Evolutionary conservation across 495 filamentous ascomycete genomes (phyloP).

Genomic region (Aspergillus cavernicola): DNA sequence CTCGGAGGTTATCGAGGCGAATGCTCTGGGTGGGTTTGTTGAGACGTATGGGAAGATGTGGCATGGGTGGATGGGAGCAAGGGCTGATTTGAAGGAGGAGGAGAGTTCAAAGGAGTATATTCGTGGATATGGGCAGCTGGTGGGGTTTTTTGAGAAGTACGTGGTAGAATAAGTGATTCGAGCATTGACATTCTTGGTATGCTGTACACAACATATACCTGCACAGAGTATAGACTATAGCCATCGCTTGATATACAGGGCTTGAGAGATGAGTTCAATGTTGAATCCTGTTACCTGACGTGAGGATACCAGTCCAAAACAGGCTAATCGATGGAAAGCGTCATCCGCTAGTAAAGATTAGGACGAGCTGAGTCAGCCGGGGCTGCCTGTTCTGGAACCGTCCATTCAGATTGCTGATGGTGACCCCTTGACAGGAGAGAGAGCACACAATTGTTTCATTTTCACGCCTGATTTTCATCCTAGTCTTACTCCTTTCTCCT

Average conservation of each 20-base stretch:
- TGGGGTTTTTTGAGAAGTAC: conserved; percentile 43
- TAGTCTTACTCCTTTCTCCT: background rate
- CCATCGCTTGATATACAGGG: too few relatives aligned
- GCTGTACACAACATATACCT: too few relatives aligned
- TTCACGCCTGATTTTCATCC: background rate
- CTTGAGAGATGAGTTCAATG: background rate
- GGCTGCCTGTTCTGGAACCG: conserved; percentile 1
- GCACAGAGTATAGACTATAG: too few relatives aligned
- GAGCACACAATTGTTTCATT: conserved; percentile 1
- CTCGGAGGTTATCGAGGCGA: conserved; percentile 31
- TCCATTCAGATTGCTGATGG: background rate
- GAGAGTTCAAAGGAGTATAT: conserved; percentile 48
- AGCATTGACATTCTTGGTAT: background rate
- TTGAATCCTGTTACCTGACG: background rate
- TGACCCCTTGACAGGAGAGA: conserved; percentile 5
- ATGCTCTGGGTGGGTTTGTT: conserved; percentile 37
- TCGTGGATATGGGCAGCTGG: conserved; percentile 45
- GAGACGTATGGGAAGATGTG: conserved; percentile 51
- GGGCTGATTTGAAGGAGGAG: conserved; percentile 50
- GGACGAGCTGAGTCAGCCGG: conserved; percentile 8
- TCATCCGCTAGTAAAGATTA: too few relatives aligned
- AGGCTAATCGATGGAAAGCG: background rate
- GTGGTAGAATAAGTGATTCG: conserved; percentile 10
- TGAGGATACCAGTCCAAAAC: background rate
- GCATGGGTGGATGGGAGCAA: conserved; percentile 63